Evolutionary conservation across 345 rosid genomes (phyloP).

Genomic region (Salix udensis): DNA sequence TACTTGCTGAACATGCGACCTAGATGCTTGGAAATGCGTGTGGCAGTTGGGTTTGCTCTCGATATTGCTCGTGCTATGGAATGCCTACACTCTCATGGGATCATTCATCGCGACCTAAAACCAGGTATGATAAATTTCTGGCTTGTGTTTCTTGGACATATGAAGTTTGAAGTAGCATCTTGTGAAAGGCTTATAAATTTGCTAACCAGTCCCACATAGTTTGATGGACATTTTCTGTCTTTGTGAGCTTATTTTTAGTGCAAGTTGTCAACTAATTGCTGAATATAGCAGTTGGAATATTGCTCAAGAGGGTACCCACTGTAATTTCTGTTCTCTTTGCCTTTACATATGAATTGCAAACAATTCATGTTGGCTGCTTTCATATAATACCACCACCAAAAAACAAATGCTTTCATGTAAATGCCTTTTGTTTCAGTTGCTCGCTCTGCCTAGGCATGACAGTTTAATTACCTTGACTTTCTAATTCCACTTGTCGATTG

Average conservation of each 20-base stretch:
- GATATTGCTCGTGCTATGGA: slow-evolving; percentile 99
- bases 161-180: slow-evolving; percentile 7
- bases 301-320: neutral
- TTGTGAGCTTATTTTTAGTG: neutral
- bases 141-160: neutral
- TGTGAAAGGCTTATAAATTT: neutral
- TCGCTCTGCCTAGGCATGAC: neutral
- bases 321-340: neutral
- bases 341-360: neutral
- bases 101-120: slow-evolving; percentile 94
- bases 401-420: neutral
- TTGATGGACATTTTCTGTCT: neutral
- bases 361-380: neutral
- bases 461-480: neutral
- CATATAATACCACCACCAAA: too few species aligned
- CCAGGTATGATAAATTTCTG: slow-evolving; percentile 55
- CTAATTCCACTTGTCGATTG: neutral
- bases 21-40: slow-evolving; percentile 54
- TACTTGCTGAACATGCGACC: slow-evolving; percentile 72
- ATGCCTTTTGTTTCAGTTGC: neutral
- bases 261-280: neutral
- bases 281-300: neutral
- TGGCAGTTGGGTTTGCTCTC: slow-evolving; percentile 80
- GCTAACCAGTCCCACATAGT: neutral
- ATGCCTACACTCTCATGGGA: slow-evolving; percentile 90